Base-by-base conservation (phyloP, 164 flowering plant species). In the Hamamelis virginiana region DNA sequence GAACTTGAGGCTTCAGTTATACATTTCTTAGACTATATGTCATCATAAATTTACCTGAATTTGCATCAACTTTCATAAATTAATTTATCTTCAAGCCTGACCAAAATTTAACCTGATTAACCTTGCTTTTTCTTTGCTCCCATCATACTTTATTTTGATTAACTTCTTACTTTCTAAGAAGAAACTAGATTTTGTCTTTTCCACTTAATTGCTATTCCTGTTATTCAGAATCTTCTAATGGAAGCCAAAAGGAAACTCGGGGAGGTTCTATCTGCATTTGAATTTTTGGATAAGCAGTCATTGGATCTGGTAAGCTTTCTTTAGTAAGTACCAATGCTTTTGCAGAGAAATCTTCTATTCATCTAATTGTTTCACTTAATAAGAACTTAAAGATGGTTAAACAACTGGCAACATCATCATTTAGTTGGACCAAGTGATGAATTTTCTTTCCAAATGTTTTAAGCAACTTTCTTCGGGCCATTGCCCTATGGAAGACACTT, bases 211-310 rank as follows among this genome's bases (percentile, higher is more conserved):
- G 18, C 13, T 53, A 18, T 52, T 60, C 41, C 14, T 53, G 45
- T 59, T 71, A 50, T 19, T 57, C 86, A 92, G 98, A 91, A 83
- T 79, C 90, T 95, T 74, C 83, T 95, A 22, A n/a, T 66, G 62
- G 95, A 92, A 85, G 97, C 99, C 61, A 92, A 86, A 75, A 84
- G 86, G 76, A 90, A 82, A 79, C 98, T 95, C 76, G 98, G 99
- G 57, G 96, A 91, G 72, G 78, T 92, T 81, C 86, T 95, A 51
- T 95, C 99, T 68, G 99, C 98, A 58, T 92, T 92, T 81, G 99
- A 95, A 69, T 95, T 92, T 81, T 77, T 95, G 82, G 99, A 95
- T 77, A 65, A 62, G 67, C 67, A 78, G 62, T 77, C 96, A 60
- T 78, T 95, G 91, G 80, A 84, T 76, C 70, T 91, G 96, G 99